Conservation (phyloP, 2,329 filamentous ascomycete species). For the Fusarium chuoi region DNA sequence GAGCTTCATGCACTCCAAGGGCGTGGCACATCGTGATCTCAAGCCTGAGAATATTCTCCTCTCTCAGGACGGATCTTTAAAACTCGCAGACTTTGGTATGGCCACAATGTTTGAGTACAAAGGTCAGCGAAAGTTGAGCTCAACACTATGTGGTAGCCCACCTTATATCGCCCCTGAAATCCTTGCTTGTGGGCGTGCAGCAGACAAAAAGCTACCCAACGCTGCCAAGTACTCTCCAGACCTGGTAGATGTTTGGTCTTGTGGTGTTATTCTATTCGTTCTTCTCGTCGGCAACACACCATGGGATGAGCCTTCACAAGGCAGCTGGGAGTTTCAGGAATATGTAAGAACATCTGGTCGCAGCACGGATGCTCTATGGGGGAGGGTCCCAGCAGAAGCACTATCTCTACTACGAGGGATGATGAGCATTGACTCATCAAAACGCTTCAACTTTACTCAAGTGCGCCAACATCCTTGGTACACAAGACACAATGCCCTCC, state of each 20-base stretch:
- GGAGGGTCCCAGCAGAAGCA: conserved; percentile 76
- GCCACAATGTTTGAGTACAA: conserved; percentile 94
- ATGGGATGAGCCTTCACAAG: conserved; percentile 90
- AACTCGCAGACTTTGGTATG: conserved; percentile 96
- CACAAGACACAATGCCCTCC: conserved; percentile 80
- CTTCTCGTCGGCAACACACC: conserved; percentile 95
- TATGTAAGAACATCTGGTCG: conserved; percentile 83
- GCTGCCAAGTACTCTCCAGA: conserved; percentile 77
- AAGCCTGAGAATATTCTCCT: conserved; percentile 97
- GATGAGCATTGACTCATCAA: conserved; percentile 81
- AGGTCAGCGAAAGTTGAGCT: conserved; percentile 81
- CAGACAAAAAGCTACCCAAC: conserved; percentile 59
- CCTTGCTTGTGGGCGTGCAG: conserved; percentile 60
- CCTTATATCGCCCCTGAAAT: conserved; percentile 98
- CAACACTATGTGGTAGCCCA: conserved; percentile 92
- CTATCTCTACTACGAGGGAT: conserved; percentile 90
- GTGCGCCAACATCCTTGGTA: conserved; percentile 96
- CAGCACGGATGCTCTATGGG: conserved; percentile 87
- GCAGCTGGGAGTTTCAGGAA: conserved; percentile 91
- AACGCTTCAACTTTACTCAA: conserved; percentile 85
- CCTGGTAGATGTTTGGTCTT: conserved; percentile 94
- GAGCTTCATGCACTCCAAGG: conserved; percentile 95
- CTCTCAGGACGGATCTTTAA: conserved; percentile 84
- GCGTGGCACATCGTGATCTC: conserved; percentile 90
- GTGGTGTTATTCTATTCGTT: conserved; percentile 97